Percentiles rank a stretch among this genome's conserved stretches.
Evolutionary conservation across 495 filamentous ascomycete genomes (phyloP).

Genomic region (Xylaria curta): DNA sequence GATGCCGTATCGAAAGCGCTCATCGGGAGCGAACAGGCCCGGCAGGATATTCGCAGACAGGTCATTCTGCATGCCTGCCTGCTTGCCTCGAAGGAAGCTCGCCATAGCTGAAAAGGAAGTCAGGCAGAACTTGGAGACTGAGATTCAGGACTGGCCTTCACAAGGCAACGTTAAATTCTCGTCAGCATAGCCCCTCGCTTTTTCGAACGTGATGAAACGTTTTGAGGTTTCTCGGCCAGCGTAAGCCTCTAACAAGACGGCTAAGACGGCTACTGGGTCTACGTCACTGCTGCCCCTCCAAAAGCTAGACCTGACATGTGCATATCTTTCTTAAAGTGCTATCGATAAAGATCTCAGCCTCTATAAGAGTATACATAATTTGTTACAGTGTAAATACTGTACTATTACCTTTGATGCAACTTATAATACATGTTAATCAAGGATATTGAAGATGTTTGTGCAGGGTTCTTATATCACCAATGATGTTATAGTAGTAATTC

Average conservation of each 20-base stretch:
- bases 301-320: not conserved
- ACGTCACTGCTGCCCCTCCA: constrained; percentile 22
- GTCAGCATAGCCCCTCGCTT: not conserved
- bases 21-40: constrained; percentile 80
- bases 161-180: not conserved
- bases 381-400: not conserved
- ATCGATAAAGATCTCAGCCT: not conserved
- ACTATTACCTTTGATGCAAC: no score
- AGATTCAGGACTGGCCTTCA: not conserved
- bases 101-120: constrained; percentile 61
- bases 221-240: not conserved
- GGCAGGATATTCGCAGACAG: constrained; percentile 79
- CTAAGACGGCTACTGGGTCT: not conserved
- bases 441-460: not conserved
- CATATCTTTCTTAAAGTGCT: not conserved
- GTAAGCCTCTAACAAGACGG: not conserved
- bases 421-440: no score
- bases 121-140: not conserved
- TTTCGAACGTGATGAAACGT: not conserved
- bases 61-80: constrained; percentile 89
- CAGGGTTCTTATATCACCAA: no score
- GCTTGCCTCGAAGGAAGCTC: constrained; percentile 87
- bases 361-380: not conserved
- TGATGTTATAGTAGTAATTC: not conserved
- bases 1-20: constrained; percentile 83